Evolutionary conservation across 2,329 filamentous ascomycete genomes (phyloP).

Genomic region (Chaetomium globosum): DNA sequence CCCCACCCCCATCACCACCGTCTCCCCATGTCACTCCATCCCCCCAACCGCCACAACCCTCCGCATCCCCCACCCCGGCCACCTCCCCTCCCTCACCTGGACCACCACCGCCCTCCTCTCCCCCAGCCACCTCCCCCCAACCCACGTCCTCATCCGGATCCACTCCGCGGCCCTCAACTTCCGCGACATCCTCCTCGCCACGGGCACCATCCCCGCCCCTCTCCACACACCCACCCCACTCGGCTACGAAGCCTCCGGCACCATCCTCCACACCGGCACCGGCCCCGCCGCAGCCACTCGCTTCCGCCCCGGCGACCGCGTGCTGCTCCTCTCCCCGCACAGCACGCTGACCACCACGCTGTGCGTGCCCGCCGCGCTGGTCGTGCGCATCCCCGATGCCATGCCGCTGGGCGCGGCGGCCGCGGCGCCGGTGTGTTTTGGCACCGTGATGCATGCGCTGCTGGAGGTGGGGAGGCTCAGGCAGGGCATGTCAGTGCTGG

Average conservation of each 20-base stretch:
- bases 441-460: slow-evolving; percentile 38
- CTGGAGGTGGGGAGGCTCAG: slow-evolving; percentile 33
- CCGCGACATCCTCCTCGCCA: slow-evolving; percentile 14
- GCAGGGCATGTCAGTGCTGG: slow-evolving; percentile 37
- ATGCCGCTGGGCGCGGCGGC: slow-evolving; percentile 35
- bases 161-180: slow-evolving; percentile 15
- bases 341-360: slow-evolving; percentile 9
- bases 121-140: neutral
- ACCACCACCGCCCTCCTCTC: neutral
- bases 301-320: slow-evolving; percentile 10
- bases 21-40: neutral
- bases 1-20: neutral
- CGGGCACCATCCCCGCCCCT: neutral
- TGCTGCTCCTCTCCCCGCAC: neutral
- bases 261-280: neutral
- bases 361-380: neutral
- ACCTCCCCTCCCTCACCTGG: slow-evolving; percentile 7
- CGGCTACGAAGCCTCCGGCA: slow-evolving; percentile 17
- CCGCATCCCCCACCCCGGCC: slow-evolving; percentile 4
- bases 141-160: neutral
- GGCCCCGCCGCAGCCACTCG: neutral
- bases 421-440: slow-evolving; percentile 34
- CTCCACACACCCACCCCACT: neutral
- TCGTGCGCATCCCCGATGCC: slow-evolving; percentile 34
- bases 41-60: neutral